These are phyloP conservation scores for Amoeboradix gromovi DNA, from an alignment of 371 early-diverging fungal species.

Conservation along the genomic window DNA sequence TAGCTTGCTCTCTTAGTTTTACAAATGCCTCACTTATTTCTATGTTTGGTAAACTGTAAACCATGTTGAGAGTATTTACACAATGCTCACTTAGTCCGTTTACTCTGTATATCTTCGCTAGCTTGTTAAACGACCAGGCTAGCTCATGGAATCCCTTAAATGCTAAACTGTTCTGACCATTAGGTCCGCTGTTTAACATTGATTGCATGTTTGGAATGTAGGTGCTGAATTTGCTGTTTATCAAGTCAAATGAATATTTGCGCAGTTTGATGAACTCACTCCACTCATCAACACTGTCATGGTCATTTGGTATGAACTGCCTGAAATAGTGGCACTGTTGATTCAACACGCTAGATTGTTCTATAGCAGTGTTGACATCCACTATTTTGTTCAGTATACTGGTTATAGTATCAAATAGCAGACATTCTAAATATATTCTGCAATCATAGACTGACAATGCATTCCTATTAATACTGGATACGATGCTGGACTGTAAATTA, in stretches of 20 bases:
- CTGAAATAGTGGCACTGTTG: neutral
- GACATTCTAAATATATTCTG: neutral
- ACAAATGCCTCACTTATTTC: constrained; percentile 94
- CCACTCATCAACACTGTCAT: constrained; percentile 9
- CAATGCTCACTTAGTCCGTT: constrained; percentile 83
- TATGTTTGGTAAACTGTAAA: constrained; percentile 94
- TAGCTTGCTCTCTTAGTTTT: constrained; percentile 91
- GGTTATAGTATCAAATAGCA: neutral
- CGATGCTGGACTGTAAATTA: neutral
- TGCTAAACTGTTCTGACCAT: constrained; percentile 33
- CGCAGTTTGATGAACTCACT: neutral
- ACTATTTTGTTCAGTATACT: neutral
- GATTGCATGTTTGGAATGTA: constrained; percentile 4
- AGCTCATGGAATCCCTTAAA: constrained; percentile 96
- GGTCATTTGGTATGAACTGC: constrained; percentile 9
- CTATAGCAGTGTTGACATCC: neutral
- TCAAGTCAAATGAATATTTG: constrained; percentile 1
- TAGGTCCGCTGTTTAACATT: constrained; percentile 8
- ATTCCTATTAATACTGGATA: too few species aligned
- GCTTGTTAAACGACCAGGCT: constrained; percentile 98
- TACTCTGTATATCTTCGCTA: constrained; percentile 88
- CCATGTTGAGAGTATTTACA: constrained; percentile 61
- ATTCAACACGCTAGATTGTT: neutral
- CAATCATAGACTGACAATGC: neutral
- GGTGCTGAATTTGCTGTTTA: constrained; percentile 5